Evolutionary conservation across 331 rosid genomes (phyloP).

Genomic region (Telfairia occidentalis): DNA sequence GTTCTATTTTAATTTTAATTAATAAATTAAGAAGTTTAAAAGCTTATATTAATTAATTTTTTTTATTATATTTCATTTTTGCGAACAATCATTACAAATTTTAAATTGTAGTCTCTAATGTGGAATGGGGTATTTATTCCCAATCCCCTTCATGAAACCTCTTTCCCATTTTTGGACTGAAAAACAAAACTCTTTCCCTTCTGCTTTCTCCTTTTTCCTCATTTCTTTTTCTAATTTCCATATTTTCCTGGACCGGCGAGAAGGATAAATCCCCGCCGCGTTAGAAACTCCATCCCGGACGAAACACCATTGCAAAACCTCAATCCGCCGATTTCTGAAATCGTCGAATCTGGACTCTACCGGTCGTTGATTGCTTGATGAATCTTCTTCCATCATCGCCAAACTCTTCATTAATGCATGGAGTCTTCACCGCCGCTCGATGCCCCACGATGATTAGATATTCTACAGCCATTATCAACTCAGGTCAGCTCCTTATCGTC

Average conservation of each 20-base stretch:
- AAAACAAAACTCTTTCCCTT: no score
- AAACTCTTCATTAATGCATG: slow-evolving; percentile 14
- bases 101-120: no score
- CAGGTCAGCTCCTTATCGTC: slow-evolving; percentile 16
- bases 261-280: background rate
- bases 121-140: no score
- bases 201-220: background rate
- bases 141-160: no score
- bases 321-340: background rate
- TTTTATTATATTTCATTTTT: no score
- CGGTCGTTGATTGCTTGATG: background rate
- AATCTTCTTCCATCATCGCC: background rate
- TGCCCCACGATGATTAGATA: slow-evolving; percentile 29
- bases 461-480: slow-evolving; percentile 21
- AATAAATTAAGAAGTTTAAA: no score
- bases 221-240: background rate
- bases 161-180: no score
- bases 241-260: background rate
- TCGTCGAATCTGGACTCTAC: background rate
- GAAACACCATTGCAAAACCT: background rate
- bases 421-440: slow-evolving; percentile 10
- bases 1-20: no score
- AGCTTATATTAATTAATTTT: no score
- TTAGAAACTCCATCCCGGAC: background rate
- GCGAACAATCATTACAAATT: no score